Evolutionary conservation across 2,329 filamentous ascomycete genomes (phyloP), one percentile per base, ranked within the genome.

Genomic region (Colletotrichum karsti): DNA sequence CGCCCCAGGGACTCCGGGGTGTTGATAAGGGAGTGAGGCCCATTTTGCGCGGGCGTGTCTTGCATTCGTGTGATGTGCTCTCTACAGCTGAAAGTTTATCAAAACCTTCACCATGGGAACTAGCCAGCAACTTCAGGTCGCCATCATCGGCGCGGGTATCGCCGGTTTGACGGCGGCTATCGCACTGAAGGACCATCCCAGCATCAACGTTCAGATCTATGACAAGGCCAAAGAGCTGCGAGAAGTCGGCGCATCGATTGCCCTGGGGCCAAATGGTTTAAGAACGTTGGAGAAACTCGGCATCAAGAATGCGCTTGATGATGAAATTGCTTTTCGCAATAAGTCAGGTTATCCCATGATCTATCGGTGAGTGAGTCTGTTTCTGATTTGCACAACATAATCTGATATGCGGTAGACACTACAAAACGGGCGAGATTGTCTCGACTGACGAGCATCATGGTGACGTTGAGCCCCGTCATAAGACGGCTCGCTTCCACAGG

Each of bases 261-360:
- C 82, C 1, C 76, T 87, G 5, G 85, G 85, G 3, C 84, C 85
- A 1, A 88, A 88, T 73, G 85, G 85, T 0, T 80, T 88, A 75
- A 81, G 82, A 39, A 84, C 85, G 0, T 74, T 88, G 48, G 83
- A 87, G 46, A 82, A 81, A 22, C 80, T 86, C 0, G 85, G 85
- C 5, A 82, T 86, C 13, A 62, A 81, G 39, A 81, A 82, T 65
- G 84, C 84, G 1, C 75, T 87, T 7, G 73, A 76, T 2, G 79
- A 82, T 9, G 75, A 77, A 24, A 71, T 83, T 6, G 80, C 78
- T 0, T 82, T 80, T 54, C 78, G 82, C 59, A 73, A 83, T 72
- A 74, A 78, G 71, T 80, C 79, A 7, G 79, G 77, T 1, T 77
- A 75, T 24, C 82, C 82, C 0, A 84, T 84, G 78, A 82, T 85